Conservation (phyloP, 2,329 filamentous ascomycete genomes). For the Geosmithia flava region DNA sequence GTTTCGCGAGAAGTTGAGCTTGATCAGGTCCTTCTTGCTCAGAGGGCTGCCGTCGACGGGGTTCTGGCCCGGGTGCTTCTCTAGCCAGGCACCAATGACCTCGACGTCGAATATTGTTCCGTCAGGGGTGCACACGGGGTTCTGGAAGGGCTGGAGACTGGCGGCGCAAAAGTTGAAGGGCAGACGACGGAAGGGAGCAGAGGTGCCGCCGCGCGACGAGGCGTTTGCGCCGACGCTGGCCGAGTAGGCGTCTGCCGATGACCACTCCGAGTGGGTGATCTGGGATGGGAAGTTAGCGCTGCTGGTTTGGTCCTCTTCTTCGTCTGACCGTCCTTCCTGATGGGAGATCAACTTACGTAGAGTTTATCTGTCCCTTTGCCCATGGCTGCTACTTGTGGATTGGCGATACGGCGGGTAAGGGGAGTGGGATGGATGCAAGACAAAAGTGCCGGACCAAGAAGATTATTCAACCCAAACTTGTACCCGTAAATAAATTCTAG, state of each 20-base stretch:
- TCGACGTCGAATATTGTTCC: constrained; percentile 93
- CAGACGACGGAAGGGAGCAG: constrained; percentile 62
- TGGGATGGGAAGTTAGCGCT: constrained; percentile 6
- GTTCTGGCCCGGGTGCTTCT: constrained; percentile 77
- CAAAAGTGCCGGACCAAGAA: neutral
- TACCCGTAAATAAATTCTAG: neutral
- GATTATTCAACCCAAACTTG: neutral
- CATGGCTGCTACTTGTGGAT: constrained; percentile 11
- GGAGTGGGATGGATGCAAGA: neutral
- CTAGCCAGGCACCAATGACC: constrained; percentile 87
- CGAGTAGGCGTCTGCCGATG: constrained; percentile 77
- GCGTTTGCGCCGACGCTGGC: constrained; percentile 64
- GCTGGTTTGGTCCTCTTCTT: no score
- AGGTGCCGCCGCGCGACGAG: constrained; percentile 33
- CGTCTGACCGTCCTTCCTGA: no score
- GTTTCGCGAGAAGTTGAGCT: constrained; percentile 85
- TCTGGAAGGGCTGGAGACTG: constrained; percentile 86
- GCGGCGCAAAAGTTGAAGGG: constrained; percentile 98
- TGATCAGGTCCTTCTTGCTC: constrained; percentile 72
- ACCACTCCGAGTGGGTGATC: constrained; percentile 98
- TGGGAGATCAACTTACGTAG: constrained; percentile 16
- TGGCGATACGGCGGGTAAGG: neutral
- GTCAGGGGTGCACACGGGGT: constrained; percentile 79
- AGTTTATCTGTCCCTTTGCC: constrained; percentile 33
- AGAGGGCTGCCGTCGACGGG: constrained; percentile 75